Evolutionary conservation across 306 rosid genomes (phyloP).

Genomic region (Quercus variabilis): DNA sequence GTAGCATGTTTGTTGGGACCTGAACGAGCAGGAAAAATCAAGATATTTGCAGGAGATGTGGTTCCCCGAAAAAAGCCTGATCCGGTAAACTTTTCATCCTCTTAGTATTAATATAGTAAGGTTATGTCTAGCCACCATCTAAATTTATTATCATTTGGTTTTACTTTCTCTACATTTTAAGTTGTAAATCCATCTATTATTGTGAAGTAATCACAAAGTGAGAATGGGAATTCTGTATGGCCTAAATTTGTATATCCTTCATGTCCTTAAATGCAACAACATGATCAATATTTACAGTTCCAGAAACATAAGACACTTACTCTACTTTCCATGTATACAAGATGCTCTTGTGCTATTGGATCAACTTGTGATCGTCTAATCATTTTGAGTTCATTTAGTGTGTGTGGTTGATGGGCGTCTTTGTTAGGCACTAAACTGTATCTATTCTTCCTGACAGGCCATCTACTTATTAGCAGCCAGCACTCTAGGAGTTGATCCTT

Average conservation of each 20-base stretch:
- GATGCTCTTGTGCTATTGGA: not conserved
- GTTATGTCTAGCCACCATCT: not conserved
- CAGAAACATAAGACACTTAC: not conserved
- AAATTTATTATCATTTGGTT: not conserved
- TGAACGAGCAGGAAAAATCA: conserved; percentile 78
- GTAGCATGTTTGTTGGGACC: conserved; percentile 87
- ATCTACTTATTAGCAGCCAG: conserved; percentile 80
- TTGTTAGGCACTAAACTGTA: conserved; percentile 9
- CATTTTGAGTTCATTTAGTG: not conserved
- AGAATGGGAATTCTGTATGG: not conserved
- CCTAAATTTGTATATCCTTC: not conserved
- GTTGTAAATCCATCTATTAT: not conserved
- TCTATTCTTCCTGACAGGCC: conserved; percentile 62
- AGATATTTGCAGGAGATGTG: conserved; percentile 97
- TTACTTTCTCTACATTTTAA: not conserved
- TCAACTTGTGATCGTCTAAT: not conserved
- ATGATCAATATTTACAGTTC: not conserved
- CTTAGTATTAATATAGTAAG: not conserved
- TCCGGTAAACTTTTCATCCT: conserved; percentile 58
- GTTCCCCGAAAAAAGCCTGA: conserved; percentile 99
- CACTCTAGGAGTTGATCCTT: conserved; percentile 84
- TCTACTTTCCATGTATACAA: not conserved
- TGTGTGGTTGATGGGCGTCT: conserved; percentile 3
- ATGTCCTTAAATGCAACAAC: not conserved
- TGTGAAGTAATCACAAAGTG: not conserved